Percentiles rank a stretch among this genome's conserved stretches.
Conservation (phyloP, 2,329 filamentous ascomycete genomes). For the Microsporum ferrugineum region DNA sequence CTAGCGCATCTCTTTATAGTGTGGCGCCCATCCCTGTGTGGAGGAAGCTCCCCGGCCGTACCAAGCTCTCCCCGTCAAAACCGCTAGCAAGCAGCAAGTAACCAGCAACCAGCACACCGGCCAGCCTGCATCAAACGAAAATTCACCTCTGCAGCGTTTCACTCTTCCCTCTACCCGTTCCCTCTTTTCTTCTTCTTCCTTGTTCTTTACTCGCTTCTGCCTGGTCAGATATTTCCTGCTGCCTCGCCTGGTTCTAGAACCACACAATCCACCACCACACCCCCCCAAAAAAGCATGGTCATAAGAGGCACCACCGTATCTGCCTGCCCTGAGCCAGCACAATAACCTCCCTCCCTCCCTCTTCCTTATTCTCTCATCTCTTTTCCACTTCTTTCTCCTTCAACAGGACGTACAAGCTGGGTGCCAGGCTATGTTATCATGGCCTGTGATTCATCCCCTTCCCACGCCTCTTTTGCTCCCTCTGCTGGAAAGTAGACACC, state of each 20-base stretch:
- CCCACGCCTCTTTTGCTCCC: constrained; percentile 22
- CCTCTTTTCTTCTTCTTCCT: not conserved
- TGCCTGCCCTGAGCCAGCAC: not conserved
- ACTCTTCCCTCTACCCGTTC: not conserved
- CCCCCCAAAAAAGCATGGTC: not conserved
- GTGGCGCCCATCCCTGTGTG: constrained; percentile 1
- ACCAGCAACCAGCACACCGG: not conserved
- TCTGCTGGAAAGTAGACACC: constrained; percentile 24
- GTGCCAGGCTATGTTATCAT: constrained; percentile 26
- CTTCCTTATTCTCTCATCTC: not conserved
- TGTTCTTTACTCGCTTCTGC: not conserved
- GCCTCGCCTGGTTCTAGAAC: not conserved
- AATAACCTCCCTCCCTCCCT: not conserved
- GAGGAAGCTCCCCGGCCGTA: not conserved
- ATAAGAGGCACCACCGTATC: constrained; percentile 1
- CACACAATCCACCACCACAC: not conserved
- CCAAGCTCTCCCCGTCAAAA: not conserved
- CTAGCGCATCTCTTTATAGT: not conserved
- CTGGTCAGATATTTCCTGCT: not conserved
- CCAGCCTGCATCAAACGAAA: not conserved
- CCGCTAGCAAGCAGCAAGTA: not conserved
- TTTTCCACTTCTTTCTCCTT: not conserved
- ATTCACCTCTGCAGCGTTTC: not conserved
- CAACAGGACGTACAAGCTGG: not conserved
- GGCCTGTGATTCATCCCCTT: constrained; percentile 23